phyloP scores from a whole-genome alignment of 208 protist genomes.

The Leishmania amazonensis region DNA sequence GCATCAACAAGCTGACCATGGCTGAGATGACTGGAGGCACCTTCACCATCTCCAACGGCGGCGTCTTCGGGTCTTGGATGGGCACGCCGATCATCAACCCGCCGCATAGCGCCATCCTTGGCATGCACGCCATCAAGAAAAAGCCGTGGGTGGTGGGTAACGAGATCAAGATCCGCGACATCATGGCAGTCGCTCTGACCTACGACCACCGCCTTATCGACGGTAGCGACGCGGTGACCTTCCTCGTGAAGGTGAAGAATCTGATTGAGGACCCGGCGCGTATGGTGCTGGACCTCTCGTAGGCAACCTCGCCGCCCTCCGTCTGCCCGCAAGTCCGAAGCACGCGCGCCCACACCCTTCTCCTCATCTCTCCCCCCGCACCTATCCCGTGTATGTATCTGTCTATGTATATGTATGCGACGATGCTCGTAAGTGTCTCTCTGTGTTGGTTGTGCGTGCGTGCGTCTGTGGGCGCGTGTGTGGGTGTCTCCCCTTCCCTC shows the following conservation, averaged over 20 bases:
- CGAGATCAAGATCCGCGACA: conserved; percentile 94
- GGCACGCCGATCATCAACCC: conserved; percentile 99
- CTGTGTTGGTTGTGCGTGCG: too few relatives aligned
- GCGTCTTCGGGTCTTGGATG: conserved; percentile 98
- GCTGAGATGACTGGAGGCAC: conserved; percentile 98
- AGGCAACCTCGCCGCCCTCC: conserved; percentile 5
- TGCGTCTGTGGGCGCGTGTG: background rate
- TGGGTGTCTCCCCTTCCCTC: background rate
- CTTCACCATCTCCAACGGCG: conserved; percentile 99
- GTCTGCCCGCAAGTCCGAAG: background rate
- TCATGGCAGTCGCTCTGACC: conserved; percentile 99
- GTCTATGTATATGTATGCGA: background rate
- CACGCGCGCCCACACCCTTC: too few relatives aligned
- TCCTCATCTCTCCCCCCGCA: background rate
- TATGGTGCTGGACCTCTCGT: conserved; percentile 94
- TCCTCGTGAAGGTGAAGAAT: conserved; percentile 98
- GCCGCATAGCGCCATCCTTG: conserved; percentile 98
- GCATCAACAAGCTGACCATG: conserved; percentile 94
- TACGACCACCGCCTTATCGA: conserved; percentile 99
- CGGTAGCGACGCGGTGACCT: conserved; percentile 98
- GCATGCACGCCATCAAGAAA: conserved; percentile 98
- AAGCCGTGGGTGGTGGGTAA: conserved; percentile 94
- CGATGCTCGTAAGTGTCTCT: background rate
- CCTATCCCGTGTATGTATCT: background rate
- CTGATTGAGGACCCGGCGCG: conserved; percentile 95